Percentiles rank a stretch among this genome's conserved stretches.
Evolutionary conservation across 768 basidiomycete species (phyloP).

Genomic region (Tricholoma saponaceum): DNA sequence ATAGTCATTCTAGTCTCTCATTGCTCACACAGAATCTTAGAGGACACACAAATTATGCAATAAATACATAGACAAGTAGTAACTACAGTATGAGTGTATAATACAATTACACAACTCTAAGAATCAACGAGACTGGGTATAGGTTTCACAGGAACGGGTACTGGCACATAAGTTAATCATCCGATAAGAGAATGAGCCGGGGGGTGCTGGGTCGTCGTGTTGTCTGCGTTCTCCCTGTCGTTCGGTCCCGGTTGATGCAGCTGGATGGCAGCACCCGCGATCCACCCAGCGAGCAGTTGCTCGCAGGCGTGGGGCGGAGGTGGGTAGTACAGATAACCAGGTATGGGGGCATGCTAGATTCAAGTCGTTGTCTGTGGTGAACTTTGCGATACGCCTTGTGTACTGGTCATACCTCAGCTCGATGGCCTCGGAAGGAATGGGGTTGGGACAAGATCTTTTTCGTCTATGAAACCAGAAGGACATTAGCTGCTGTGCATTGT

Average conservation of each 20-base stretch:
- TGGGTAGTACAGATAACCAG: neutral
- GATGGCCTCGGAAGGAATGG: neutral
- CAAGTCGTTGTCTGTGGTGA: neutral
- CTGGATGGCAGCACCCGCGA: no score
- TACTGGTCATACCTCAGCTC: neutral
- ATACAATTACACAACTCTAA: neutral
- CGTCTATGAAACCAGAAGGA: neutral
- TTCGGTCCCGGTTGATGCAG: no score
- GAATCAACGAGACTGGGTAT: neutral
- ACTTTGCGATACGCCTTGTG: neutral
- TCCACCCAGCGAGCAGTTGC: no score
- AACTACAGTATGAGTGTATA: no score
- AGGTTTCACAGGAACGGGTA: no score
- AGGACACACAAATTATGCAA: neutral
- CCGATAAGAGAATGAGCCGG: neutral
- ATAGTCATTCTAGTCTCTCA: neutral
- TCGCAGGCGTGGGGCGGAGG: neutral
- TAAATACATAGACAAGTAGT: neutral
- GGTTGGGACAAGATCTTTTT: neutral
- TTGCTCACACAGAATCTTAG: neutral
- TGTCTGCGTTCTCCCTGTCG: no score
- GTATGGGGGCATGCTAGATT: no score
- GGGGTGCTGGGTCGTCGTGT: no score
- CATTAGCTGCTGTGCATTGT: neutral
- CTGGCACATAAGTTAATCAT: neutral